A percentile compares a stretch with the other conserved stretches of the same genome.
phyloP scores from a whole-genome alignment of 2,329 filamentous ascomycete genomes.

The Hortaea werneckii region DNA sequence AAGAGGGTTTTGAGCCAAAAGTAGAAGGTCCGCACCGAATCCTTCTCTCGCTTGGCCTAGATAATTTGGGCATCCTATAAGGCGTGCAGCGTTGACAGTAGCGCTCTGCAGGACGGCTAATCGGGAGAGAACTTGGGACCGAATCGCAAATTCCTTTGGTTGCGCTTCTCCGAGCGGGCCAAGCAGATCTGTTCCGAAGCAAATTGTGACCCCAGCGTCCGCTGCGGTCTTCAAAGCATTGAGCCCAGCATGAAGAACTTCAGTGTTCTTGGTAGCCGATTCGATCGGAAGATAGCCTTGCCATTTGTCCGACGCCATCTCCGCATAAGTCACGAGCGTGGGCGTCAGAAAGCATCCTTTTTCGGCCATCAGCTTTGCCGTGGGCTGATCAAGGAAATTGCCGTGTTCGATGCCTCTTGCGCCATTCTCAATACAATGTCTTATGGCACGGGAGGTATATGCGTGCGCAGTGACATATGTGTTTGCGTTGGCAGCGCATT shows the following conservation, averaged over 20 bases:
- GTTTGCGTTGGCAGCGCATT: conserved; percentile 35
- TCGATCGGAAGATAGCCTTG: conserved; percentile 28
- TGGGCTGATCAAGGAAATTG: conserved; percentile 46
- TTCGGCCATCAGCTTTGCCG: conserved; percentile 37
- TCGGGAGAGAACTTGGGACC: conserved; percentile 29
- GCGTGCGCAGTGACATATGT: conserved; percentile 46
- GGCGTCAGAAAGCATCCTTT: conserved; percentile 39
- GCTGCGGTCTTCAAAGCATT: conserved; percentile 36
- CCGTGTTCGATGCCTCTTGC: conserved; percentile 48
- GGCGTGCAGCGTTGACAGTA: conserved; percentile 40
- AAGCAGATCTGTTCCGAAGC: conserved; percentile 43
- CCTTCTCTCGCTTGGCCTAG: conserved; percentile 39
- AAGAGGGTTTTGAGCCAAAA: not conserved
- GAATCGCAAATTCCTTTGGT: conserved; percentile 36
- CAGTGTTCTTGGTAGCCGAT: conserved; percentile 33
- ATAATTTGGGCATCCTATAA: conserved; percentile 31
- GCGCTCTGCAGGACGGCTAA: conserved; percentile 35
- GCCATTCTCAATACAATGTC: conserved; percentile 43
- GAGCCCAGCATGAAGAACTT: conserved; percentile 36
- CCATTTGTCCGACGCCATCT: conserved; percentile 3
- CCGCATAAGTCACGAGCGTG: conserved; percentile 41
- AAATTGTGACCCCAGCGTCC: conserved; percentile 42
- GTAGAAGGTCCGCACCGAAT: conserved; percentile 17
- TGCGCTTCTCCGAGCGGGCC: conserved; percentile 37
- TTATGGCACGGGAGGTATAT: conserved; percentile 43